Percentiles rank a stretch among this genome's conserved stretches.
Evolutionary conservation across 306 rosid species (phyloP).

Genomic region (Vigna hirtella): DNA sequence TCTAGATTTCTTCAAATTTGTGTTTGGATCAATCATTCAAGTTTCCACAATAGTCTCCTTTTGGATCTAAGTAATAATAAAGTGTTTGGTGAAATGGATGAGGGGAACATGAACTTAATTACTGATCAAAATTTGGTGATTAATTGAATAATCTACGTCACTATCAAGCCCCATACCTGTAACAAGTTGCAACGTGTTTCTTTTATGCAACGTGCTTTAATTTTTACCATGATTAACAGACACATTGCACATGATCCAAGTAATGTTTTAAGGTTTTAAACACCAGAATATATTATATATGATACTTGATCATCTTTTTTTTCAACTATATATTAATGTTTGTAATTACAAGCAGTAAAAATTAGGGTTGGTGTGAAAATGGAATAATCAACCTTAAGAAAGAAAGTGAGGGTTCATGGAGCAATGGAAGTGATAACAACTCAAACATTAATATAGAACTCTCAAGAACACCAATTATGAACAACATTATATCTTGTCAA

Average conservation of each 20-base stretch:
- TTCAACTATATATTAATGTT: slow-evolving; percentile 33
- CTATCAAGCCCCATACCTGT: slow-evolving; percentile 26
- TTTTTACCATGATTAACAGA: slow-evolving; percentile 2
- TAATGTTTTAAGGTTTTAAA: slow-evolving; percentile 3
- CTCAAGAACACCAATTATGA: slow-evolving; percentile 60
- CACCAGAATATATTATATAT: not conserved
- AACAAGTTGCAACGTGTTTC: not conserved
- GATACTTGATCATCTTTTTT: not conserved
- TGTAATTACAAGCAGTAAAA: slow-evolving; percentile 68
- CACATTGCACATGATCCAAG: slow-evolving; percentile 26
- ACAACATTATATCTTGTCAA: slow-evolving; percentile 50
- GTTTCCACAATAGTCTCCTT: slow-evolving; percentile 10
- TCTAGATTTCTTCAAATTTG: not conserved
- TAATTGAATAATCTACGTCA: slow-evolving; percentile 47
- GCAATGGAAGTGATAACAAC: slow-evolving; percentile 71
- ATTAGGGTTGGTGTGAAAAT: slow-evolving; percentile 53
- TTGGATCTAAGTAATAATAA: not conserved
- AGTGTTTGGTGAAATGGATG: not conserved
- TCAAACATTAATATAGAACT: slow-evolving; percentile 69
- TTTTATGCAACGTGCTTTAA: not conserved
- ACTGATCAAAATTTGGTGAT: too few species aligned
- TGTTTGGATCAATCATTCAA: slow-evolving; percentile 20
- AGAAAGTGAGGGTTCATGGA: slow-evolving; percentile 74
- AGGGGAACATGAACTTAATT: not conserved
- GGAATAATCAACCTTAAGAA: slow-evolving; percentile 53